Percentiles rank a stretch among this genome's conserved stretches.
Evolutionary conservation across 768 basidiomycete species (phyloP).

Genomic region (Coprinopsis strossmayeri): DNA sequence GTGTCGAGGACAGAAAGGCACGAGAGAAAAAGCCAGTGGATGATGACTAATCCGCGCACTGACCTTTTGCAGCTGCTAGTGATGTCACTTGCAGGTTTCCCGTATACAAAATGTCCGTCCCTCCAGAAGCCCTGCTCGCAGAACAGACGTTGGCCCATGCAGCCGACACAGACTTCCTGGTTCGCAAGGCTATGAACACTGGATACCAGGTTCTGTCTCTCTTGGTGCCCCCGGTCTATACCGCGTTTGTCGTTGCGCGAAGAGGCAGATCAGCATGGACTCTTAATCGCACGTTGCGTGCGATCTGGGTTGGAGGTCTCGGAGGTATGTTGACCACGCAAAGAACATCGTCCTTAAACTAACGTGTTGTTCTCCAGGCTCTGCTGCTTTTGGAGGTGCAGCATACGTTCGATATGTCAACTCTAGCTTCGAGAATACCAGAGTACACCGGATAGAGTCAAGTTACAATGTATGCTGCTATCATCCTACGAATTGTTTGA

Average conservation of each 20-base stretch:
- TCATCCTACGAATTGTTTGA: too few species aligned
- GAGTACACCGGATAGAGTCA: slow-evolving; percentile 40
- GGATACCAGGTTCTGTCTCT: slow-evolving; percentile 67
- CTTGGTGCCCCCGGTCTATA: slow-evolving; percentile 55
- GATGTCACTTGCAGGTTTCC: too few species aligned
- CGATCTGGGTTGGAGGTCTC: slow-evolving; percentile 67
- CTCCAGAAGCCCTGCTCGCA: too few species aligned
- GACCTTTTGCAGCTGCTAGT: too few species aligned
- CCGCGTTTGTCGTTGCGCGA: slow-evolving; percentile 43
- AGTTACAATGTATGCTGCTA: slow-evolving; percentile 55
- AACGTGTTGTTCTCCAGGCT: slow-evolving; percentile 26
- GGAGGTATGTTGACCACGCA: slow-evolving; percentile 33
- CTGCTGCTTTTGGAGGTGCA: slow-evolving; percentile 45
- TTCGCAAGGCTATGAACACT: slow-evolving; percentile 55
- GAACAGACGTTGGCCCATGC: slow-evolving; percentile 25
- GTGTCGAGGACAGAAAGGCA: not conserved
- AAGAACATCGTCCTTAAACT: slow-evolving; percentile 3
- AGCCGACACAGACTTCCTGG: slow-evolving; percentile 59
- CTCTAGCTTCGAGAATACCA: slow-evolving; percentile 42
- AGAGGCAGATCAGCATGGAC: slow-evolving; percentile 50
- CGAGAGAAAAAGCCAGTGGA: not conserved
- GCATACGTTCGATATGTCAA: slow-evolving; percentile 56
- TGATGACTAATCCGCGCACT: not conserved
- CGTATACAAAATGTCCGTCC: too few species aligned
- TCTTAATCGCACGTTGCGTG: slow-evolving; percentile 57